A percentile compares a stretch with the other conserved stretches of the same genome.
Conservation (phyloP, 257 asterid genomes). For the Gynochthodes officinalis region DNA sequence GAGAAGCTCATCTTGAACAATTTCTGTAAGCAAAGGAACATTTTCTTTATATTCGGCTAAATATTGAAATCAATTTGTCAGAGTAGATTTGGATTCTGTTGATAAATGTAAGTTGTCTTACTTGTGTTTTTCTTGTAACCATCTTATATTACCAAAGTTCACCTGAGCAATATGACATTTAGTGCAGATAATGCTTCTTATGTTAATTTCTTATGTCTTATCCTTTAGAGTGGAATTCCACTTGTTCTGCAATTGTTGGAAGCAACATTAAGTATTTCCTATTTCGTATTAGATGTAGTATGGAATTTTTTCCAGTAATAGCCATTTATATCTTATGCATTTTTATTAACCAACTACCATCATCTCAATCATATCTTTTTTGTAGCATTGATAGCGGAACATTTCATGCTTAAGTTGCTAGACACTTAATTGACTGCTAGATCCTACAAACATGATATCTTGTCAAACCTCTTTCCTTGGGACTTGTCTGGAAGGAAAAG, state of each 20-base stretch:
- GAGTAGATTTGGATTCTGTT: background rate
- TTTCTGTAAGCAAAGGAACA: slow-evolving; percentile 16
- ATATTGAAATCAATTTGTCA: background rate
- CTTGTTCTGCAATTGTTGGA: background rate
- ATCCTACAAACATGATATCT: background rate
- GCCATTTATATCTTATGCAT: background rate
- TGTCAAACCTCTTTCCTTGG: background rate
- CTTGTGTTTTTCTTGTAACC: background rate
- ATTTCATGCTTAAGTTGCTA: background rate
- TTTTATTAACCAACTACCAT: background rate
- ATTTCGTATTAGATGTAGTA: background rate
- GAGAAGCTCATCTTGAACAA: slow-evolving; percentile 24
- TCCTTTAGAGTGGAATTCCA: background rate
- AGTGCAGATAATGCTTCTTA: background rate
- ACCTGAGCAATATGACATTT: background rate
- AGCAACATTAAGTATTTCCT: background rate
- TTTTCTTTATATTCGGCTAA: background rate
- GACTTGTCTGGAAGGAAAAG: background rate
- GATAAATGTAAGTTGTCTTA: background rate
- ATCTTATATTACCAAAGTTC: background rate
- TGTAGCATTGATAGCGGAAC: background rate
- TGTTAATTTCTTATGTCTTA: background rate
- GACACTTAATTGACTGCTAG: background rate
- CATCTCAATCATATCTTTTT: background rate
- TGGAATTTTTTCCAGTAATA: background rate